Base-by-base conservation (phyloP, 2,329 filamentous ascomycete species). In the Botryotinia narcissicola region DNA sequence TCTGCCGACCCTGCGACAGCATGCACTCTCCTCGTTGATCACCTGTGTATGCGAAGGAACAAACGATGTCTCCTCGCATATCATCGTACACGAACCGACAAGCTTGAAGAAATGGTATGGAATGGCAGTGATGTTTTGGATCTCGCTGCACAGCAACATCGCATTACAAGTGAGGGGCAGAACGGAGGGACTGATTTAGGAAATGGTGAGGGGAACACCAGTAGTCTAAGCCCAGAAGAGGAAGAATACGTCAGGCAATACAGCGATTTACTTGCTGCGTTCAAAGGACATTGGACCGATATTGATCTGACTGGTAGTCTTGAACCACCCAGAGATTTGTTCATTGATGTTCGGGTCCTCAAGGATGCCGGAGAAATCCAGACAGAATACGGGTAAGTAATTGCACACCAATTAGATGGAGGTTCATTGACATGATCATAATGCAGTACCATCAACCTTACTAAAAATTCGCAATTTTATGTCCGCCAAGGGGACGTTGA, bases 331-430 rank as follows among this genome's bases (percentile, higher is more conserved):
- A 90, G 90, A 78, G 96, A 99, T 83, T 84, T 99, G 71, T 99
- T 98, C 82, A 97, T 99, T 79, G 96, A 99, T 82, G 96, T 99
- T 51, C 87, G 96, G 64, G 96, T 99, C 67, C 84, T 99, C 76
- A 98, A 96, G 82, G 96, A 99, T 84, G 96, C 95, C 1, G 96
- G 97, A 7, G 96, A 99, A 85, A 98, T 99, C 76, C 95, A 99
- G 84, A 99, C 96, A 0, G 97, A 99, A 86, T 99, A 99, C 81
- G 96, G 96, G 92, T 97, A 87, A 83, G 91, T 85, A 66, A 61
- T 42, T 35, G 48, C 63, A 72, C 54, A 69, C 64, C 54, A 51
- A 32, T 70, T 46, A 8, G 40, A 61, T 72, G 75, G 70, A 76
- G n/a, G 29, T 51, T 42, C 29, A 25, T 40, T 61, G 44, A 61